Evolutionary conservation across 148 eudicot genomes (phyloP), one percentile per base, ranked within the genome.

Genomic region (Rhododendron williamsianum): DNA sequence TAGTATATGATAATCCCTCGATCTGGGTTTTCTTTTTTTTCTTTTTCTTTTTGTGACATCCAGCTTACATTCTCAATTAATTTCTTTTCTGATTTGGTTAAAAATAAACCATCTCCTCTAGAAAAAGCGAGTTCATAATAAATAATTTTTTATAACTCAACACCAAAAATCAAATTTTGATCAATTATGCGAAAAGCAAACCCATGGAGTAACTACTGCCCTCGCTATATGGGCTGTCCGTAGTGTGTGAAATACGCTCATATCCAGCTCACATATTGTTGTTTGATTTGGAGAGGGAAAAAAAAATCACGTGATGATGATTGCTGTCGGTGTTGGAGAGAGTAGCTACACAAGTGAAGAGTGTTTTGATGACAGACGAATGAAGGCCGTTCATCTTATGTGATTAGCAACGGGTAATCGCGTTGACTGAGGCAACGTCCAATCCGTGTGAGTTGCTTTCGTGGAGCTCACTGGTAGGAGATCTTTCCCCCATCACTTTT

Each of bases 361-460:
- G 4, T 43, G 51, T 43, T 77, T 77, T 8, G 11, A 69, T 92
- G 98, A 82, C 84, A 63, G 84, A 27, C 18, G 18, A 63, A 82
- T 82, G 23, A 2, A 41, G 49, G 23, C 74, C 73, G 52, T 58
- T 18, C 33, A 36, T 56, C 51, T 80, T 21, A 4, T 23, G 52
- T 18, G 35, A 69, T 25, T 60, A 74, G 30, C 80, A 76, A 8
- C 16, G 21, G 21, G 43, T 35, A 30, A 16, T 33, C 23, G 43
- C 27, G 80, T 76, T 76, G 80, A 76, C 46, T 18, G 15, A 0
- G 80, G 9, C 51, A 43, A 35, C 49, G 9, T 19, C 45, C 3
- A 74, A 43, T 23, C 10, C 27, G 25, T 2, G 51, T 3, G 43
- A 41, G 45, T 21, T 41, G 52, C 80, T 76, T 8, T 36, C 1